Conservation (phyloP, 768 basidiomycete species). For the Cytidiella melzeri region DNA sequence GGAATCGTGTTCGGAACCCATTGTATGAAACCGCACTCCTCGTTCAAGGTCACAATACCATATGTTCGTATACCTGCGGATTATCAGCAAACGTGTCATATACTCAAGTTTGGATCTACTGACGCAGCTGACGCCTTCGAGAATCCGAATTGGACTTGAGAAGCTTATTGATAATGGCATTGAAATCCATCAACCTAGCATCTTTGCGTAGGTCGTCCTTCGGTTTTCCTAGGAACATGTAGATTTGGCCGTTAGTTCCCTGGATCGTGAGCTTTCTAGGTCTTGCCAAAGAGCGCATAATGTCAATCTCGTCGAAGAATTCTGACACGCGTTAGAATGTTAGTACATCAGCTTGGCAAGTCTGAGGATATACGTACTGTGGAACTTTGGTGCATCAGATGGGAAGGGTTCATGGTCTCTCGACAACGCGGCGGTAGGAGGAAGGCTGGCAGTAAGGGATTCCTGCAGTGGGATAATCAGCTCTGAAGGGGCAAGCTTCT, state of each 20-base stretch:
- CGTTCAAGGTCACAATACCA: slow-evolving; percentile 96
- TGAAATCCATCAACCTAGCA: slow-evolving; percentile 96
- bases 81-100: too few species aligned
- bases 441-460: slow-evolving; percentile 84
- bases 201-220: slow-evolving; percentile 98
- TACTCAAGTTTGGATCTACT: slow-evolving; percentile 24
- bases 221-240: slow-evolving; percentile 93
- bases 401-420: slow-evolving; percentile 81
- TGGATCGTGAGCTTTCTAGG: slow-evolving; percentile 86
- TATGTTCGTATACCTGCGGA: slow-evolving; percentile 91
- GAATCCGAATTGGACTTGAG: slow-evolving; percentile 93
- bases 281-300: slow-evolving; percentile 89
- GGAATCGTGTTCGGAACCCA: slow-evolving; percentile 95
- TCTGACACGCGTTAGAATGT: slow-evolving; percentile 32
- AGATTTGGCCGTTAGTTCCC: slow-evolving; percentile 76
- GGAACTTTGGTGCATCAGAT: slow-evolving; percentile 64
- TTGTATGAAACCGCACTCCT: slow-evolving; percentile 96
- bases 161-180: slow-evolving; percentile 94
- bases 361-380: slow-evolving; percentile 47
- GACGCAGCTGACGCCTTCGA: slow-evolving; percentile 83
- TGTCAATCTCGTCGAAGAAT: slow-evolving; percentile 75
- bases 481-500: slow-evolving; percentile 48
- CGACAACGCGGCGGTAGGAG: slow-evolving; percentile 57
- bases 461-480: slow-evolving; percentile 91
- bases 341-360: not conserved